Conservation (phyloP, 257 asterid genomes). For the Fraxinus americana region DNA sequence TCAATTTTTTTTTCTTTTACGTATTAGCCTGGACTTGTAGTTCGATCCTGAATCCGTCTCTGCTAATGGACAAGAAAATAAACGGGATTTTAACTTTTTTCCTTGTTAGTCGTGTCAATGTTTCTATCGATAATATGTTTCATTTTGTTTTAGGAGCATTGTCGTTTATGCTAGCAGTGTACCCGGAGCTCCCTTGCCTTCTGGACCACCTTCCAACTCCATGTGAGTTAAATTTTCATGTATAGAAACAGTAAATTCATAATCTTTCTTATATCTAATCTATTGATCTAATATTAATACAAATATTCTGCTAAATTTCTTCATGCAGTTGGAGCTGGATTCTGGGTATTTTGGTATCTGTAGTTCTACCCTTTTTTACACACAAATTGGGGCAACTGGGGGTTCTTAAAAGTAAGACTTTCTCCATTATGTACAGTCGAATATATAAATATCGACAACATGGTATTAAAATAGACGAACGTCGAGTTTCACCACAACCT, state of each 20-base stretch:
- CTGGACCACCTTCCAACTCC: slow-evolving; percentile 46
- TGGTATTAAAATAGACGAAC: background rate
- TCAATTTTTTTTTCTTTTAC: no score
- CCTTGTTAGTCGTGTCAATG: background rate
- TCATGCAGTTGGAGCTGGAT: slow-evolving; percentile 61
- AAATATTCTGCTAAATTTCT: background rate
- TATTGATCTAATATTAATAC: background rate
- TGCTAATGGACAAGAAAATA: background rate
- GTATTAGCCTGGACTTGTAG: no score
- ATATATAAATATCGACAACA: background rate
- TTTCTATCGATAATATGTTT: background rate
- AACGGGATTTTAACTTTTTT: background rate
- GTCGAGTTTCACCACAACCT: background rate
- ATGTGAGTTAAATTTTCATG: slow-evolving; percentile 37
- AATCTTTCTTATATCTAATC: background rate
- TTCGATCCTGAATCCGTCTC: no score
- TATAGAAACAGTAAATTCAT: background rate
- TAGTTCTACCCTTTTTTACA: slow-evolving; percentile 58
- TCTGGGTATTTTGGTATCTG: slow-evolving; percentile 55
- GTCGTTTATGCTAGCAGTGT: slow-evolving; percentile 33
- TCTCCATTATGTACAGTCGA: background rate
- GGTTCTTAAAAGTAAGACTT: slow-evolving; percentile 56
- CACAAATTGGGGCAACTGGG: slow-evolving; percentile 66
- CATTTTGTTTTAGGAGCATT: slow-evolving; percentile 31
- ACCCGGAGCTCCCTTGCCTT: slow-evolving; percentile 56